Evolutionary conservation across 2,329 filamentous ascomycete genomes (phyloP).

Genomic region (Beauveria sp.): DNA sequence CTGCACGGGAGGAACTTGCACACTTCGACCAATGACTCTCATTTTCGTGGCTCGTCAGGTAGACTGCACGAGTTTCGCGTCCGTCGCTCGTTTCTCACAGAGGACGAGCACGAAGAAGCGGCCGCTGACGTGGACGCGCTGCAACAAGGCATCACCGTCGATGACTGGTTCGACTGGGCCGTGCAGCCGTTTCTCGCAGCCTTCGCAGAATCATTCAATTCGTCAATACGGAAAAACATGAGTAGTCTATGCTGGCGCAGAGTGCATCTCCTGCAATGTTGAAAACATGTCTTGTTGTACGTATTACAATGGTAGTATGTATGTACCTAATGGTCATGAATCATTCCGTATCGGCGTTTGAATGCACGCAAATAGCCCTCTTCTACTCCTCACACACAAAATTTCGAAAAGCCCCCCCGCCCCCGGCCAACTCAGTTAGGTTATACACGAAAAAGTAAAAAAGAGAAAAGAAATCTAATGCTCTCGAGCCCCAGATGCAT

Average conservation of each 20-base stretch:
- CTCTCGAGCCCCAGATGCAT: not conserved
- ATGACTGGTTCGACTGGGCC: not conserved
- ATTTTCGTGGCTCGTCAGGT: not conserved
- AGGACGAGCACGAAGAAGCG: no score
- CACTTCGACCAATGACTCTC: not conserved
- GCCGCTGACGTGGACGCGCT: not conserved
- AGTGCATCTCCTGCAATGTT: no score
- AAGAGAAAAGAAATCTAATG: not conserved
- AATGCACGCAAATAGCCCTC: not conserved
- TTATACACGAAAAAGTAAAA: not conserved
- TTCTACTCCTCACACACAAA: not conserved
- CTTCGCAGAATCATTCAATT: not conserved
- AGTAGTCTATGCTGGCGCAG: not conserved
- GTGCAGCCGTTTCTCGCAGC: not conserved
- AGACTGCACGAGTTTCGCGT: not conserved
- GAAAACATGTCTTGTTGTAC: not conserved
- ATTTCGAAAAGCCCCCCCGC: not conserved
- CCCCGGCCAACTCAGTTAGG: not conserved
- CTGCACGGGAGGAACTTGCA: not conserved
- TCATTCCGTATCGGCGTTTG: conserved; percentile 2
- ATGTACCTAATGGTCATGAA: conserved; percentile 9
- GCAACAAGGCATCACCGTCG: not conserved
- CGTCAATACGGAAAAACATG: not conserved
- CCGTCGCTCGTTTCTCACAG: no score
- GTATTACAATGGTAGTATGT: conserved; percentile 6